Percentiles rank a stretch among this genome's conserved stretches.
These are phyloP conservation scores for Chionographis japonica DNA, from an alignment of 106 monocot species.

Conservation along the genomic window DNA sequence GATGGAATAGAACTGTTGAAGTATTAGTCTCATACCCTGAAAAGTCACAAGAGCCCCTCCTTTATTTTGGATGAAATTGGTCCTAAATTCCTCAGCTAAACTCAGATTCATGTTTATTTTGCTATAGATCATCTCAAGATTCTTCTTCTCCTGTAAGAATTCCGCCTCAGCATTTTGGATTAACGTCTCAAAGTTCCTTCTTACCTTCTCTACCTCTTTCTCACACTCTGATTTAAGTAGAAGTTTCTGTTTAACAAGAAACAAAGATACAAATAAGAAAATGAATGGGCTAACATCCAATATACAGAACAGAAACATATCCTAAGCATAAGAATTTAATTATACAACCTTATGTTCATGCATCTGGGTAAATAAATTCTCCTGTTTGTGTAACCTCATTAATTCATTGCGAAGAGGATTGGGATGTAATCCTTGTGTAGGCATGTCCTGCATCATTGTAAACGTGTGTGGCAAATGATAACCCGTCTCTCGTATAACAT, in stretches of 20 bases:
- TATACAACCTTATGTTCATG: slow-evolving; percentile 10
- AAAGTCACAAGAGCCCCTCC: no score
- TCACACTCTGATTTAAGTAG: slow-evolving; percentile 8
- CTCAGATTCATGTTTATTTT: slow-evolving; percentile 5
- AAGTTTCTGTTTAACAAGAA: slow-evolving; percentile 6
- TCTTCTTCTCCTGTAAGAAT: background rate
- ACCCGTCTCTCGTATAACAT: slow-evolving; percentile 1
- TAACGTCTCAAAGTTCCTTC: slow-evolving; percentile 9
- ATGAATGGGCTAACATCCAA: background rate
- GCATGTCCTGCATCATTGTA: background rate
- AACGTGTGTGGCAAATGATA: background rate
- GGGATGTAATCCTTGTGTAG: slow-evolving; percentile 5
- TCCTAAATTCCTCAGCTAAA: slow-evolving; percentile 13
- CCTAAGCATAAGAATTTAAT: background rate
- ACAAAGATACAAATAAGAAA: background rate
- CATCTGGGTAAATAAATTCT: background rate
- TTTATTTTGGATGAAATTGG: background rate
- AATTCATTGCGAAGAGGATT: slow-evolving; percentile 18
- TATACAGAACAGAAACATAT: background rate
- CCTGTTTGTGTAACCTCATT: background rate
- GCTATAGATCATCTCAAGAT: background rate
- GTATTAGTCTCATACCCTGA: no score
- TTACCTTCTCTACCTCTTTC: slow-evolving; percentile 16
- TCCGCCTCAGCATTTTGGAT: slow-evolving; percentile 7
- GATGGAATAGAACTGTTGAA: no score